Percentiles rank a stretch among this genome's conserved stretches.
These are phyloP conservation scores for Inga laurina DNA, from an alignment of 306 rosid species.

Conservation along the genomic window DNA sequence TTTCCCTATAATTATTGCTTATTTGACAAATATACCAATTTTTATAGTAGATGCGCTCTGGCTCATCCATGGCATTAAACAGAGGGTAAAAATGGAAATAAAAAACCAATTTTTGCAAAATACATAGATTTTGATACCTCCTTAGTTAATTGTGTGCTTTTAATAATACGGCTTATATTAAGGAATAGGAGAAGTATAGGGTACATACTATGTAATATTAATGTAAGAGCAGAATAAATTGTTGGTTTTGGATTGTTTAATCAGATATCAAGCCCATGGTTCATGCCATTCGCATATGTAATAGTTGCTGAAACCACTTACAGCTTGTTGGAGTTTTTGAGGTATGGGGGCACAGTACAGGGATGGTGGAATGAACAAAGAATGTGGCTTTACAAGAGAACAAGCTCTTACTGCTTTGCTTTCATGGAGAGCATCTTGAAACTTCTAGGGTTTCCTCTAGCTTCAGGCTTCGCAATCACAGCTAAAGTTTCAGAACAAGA, in stretches of 20 bases:
- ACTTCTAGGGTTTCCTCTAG: conserved; percentile 43
- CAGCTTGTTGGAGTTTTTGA: conserved; percentile 60
- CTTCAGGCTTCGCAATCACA: conserved; percentile 60
- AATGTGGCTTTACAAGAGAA: conserved; percentile 81
- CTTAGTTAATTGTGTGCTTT: too few relatives aligned
- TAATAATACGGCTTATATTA: too few relatives aligned
- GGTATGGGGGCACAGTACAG: conserved; percentile 60
- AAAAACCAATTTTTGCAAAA: too few relatives aligned
- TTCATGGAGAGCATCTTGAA: conserved; percentile 54
- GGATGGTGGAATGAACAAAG: conserved; percentile 93
- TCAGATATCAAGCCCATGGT: conserved; percentile 78
- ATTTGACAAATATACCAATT: too few relatives aligned
- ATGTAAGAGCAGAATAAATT: background rate
- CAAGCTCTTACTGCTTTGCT: conserved; percentile 69
- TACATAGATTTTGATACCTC: too few relatives aligned
- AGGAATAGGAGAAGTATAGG: too few relatives aligned
- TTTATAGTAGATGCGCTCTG: too few relatives aligned
- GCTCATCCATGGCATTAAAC: too few relatives aligned
- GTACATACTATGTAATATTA: too few relatives aligned
- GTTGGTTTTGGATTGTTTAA: conserved; percentile 1
- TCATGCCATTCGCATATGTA: conserved; percentile 74
- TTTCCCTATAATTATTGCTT: too few relatives aligned
- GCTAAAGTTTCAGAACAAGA: conserved; percentile 68
- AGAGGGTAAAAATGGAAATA: too few relatives aligned
- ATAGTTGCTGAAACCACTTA: conserved; percentile 41